Base-by-base conservation (phyloP, 345 rosid species). In the Citrus unshiu region DNA sequence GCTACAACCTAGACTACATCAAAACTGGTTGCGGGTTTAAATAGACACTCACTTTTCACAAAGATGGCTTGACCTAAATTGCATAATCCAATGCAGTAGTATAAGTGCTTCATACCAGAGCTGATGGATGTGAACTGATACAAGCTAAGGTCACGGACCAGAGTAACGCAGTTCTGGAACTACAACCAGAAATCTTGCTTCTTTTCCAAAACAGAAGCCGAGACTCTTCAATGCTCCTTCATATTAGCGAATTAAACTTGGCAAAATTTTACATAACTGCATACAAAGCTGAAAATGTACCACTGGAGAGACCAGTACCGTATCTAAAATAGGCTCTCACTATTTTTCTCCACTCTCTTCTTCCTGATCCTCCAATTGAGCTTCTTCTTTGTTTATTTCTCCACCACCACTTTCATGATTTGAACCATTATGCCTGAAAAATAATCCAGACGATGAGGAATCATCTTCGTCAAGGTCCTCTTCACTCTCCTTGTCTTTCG, bases 311-410 rank as follows among this genome's bases (percentile, higher is more conserved):
- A 62, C 56, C 7, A 22, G 32, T 6, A 27, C 21, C 40, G 51
- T 57, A 67, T 35, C 21, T 37, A 9, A 40, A 3, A 25, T 32
- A 22, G 37, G 70, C 68, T 66, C 77, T 56, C 12, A 76, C 74
- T 68, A 70, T 79, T 80, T 78, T 43, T 94, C 98, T 19, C 88
- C 85, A 5, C 91, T 91, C 51, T 93, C 99, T 81, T 96, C 99
- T 76, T 96, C 99, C 81, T 91, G 95, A 84, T 96, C 99, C 79
- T 96, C 99, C 72, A 92, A 77, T 40, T 84, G 93, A 61, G 91
- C 80, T 82, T 92, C 94, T 83, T 96, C 99, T 81, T 91, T 92
- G 85, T 79, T 94, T 60, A 83, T 78, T 87, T 90, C 98, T 64
- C 87, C 87, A 66, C 89, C 90, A 74, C 82, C 91, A 51, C 65